phyloP scores from a whole-genome alignment of 495 filamentous ascomycete species.

The Terfezia claveryi region DNA sequence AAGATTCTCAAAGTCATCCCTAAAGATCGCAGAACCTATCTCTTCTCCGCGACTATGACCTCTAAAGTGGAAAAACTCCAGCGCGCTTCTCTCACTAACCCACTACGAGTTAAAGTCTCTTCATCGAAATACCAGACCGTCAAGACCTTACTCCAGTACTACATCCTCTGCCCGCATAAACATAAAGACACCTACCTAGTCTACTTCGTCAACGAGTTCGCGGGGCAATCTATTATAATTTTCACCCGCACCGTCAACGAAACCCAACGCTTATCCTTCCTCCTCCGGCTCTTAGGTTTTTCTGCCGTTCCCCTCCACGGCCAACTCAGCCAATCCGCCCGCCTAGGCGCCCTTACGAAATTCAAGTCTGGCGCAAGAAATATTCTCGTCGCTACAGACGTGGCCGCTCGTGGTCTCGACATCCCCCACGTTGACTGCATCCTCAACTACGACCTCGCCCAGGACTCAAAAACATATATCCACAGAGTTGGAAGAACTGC shows the following conservation, averaged over 20 bases:
- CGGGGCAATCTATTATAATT: constrained; percentile 64
- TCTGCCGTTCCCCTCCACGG: constrained; percentile 82
- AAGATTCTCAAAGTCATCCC: constrained; percentile 84
- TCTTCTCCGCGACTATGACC: constrained; percentile 87
- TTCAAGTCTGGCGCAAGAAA: constrained; percentile 54
- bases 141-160: constrained; percentile 58
- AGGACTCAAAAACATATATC: constrained; percentile 66
- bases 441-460: constrained; percentile 53
- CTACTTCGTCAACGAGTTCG: constrained; percentile 62
- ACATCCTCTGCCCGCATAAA: constrained; percentile 66
- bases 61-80: constrained; percentile 83
- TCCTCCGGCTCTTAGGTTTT: constrained; percentile 60
- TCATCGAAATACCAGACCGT: constrained; percentile 71
- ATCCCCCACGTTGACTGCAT: constrained; percentile 82
- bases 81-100: constrained; percentile 63
- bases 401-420: constrained; percentile 85
- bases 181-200: constrained; percentile 84
- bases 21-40: constrained; percentile 54
- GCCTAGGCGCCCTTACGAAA: constrained; percentile 67
- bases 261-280: constrained; percentile 58
- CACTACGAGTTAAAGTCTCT: constrained; percentile 51
- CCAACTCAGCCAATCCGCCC: constrained; percentile 61
- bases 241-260: constrained; percentile 90
- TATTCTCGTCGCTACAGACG: constrained; percentile 88
- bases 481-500: constrained; percentile 89